A percentile compares a stretch with the other conserved stretches of the same genome.
Evolutionary conservation across 345 rosid genomes (phyloP).

Genomic region (Arabis alpina): DNA sequence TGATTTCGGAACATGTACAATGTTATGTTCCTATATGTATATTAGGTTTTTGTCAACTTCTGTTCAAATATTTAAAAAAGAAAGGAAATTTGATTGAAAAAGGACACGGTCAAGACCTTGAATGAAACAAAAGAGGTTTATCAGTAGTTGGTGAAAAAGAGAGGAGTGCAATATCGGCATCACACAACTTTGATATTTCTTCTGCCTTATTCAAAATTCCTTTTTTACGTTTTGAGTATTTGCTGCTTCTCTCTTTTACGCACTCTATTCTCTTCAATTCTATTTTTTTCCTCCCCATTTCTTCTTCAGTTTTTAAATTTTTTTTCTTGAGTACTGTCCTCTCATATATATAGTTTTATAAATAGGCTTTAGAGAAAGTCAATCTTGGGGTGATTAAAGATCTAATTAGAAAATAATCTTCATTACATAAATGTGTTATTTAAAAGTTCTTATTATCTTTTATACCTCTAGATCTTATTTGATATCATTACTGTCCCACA

Average conservation of each 20-base stretch:
- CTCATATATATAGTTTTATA: neutral
- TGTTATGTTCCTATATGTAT: neutral
- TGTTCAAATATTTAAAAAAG: neutral
- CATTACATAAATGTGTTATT: neutral
- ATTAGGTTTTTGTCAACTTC: neutral
- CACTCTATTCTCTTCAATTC: conserved; percentile 36
- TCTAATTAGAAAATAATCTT: neutral
- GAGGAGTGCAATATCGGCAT: conserved; percentile 13
- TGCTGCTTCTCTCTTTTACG: conserved; percentile 44
- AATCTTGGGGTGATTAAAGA: neutral
- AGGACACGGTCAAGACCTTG: neutral
- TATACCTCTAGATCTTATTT: neutral
- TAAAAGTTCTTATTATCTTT: neutral
- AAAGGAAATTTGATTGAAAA: neutral
- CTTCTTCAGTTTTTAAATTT: neutral
- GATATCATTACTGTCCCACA: neutral
- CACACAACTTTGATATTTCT: conserved; percentile 19
- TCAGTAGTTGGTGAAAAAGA: conserved; percentile 14
- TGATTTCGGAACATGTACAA: neutral
- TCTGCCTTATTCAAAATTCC: conserved; percentile 51
- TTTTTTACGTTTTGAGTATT: conserved; percentile 53
- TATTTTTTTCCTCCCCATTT: conserved; percentile 51
- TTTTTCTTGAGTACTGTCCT: neutral
- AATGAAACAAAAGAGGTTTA: conserved; percentile 4
- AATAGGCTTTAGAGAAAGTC: neutral